These are phyloP conservation scores for Lepiota venenata DNA, from an alignment of 768 basidiomycete species.

Conservation along the genomic window DNA sequence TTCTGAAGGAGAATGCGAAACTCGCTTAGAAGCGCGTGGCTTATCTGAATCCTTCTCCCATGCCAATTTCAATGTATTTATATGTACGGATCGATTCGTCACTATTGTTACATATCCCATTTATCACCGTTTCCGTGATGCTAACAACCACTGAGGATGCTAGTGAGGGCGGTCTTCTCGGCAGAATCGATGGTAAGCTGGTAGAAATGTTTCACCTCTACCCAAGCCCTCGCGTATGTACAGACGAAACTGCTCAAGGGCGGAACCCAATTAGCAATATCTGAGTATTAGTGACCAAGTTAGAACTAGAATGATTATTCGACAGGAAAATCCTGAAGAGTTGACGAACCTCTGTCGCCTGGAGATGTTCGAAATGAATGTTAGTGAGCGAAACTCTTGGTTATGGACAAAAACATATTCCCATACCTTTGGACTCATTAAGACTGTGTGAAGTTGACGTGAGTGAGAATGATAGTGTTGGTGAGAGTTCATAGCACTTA, in stretches of 20 bases:
- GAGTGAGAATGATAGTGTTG: background rate
- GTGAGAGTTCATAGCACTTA: conserved; percentile 14
- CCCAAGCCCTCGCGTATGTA: conserved; percentile 52
- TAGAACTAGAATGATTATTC: background rate
- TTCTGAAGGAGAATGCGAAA: conserved; percentile 41
- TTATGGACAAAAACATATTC: background rate
- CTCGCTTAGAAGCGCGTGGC: background rate
- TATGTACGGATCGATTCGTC: background rate
- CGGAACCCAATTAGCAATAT: conserved; percentile 50
- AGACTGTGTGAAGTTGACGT: conserved; percentile 22
- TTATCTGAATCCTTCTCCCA: background rate
- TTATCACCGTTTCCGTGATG: background rate
- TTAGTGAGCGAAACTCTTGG: too few species aligned
- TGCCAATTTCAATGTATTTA: background rate
- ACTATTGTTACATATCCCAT: too few species aligned
- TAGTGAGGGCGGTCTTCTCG: conserved; percentile 47
- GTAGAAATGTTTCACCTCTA: conserved; percentile 50
- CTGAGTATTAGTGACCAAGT: conserved; percentile 17
- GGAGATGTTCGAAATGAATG: background rate
- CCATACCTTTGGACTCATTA: conserved; percentile 45
- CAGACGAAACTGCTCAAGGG: conserved; percentile 46
- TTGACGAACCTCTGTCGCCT: conserved; percentile 41
- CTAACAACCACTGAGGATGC: conserved; percentile 34
- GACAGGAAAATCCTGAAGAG: background rate
- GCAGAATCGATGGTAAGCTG: conserved; percentile 43